Evolutionary conservation across 768 basidiomycete species (phyloP).

Genomic region (Xerocomellus dryophilus): DNA sequence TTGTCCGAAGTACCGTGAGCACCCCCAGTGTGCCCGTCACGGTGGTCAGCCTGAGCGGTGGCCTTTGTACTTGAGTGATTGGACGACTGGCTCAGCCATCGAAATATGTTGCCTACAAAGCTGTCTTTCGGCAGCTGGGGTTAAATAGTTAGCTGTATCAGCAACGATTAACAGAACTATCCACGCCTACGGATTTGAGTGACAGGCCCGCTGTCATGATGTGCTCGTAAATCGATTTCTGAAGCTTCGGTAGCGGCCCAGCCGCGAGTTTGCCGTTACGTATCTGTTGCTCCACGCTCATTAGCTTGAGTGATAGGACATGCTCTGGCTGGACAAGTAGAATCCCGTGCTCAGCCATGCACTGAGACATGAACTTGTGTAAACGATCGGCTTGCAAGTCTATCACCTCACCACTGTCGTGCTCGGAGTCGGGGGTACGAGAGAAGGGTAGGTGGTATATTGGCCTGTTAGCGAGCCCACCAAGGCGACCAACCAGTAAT

Average conservation of each 20-base stretch:
- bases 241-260: slow-evolving; percentile 13
- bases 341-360: slow-evolving; percentile 36
- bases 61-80: no score
- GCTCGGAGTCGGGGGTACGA: slow-evolving; percentile 29
- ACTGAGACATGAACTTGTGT: slow-evolving; percentile 33
- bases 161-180: background rate
- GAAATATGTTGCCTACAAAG: background rate
- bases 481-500: slow-evolving; percentile 37
- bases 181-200: background rate
- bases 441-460: slow-evolving; percentile 48
- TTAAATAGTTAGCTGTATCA: background rate
- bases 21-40: no score
- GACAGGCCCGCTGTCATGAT: background rate
- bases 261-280: background rate
- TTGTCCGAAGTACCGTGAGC: background rate
- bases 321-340: slow-evolving; percentile 50
- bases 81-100: background rate
- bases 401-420: background rate
- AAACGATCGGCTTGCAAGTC: slow-evolving; percentile 19
- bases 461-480: slow-evolving; percentile 42
- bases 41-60: fast-evolving
- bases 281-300: slow-evolving; percentile 36
- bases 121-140: background rate
- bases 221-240: background rate
- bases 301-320: slow-evolving; percentile 45